Base-by-base conservation (phyloP, 805 yeast genomes). In the Yarrowia sp. region DNA sequence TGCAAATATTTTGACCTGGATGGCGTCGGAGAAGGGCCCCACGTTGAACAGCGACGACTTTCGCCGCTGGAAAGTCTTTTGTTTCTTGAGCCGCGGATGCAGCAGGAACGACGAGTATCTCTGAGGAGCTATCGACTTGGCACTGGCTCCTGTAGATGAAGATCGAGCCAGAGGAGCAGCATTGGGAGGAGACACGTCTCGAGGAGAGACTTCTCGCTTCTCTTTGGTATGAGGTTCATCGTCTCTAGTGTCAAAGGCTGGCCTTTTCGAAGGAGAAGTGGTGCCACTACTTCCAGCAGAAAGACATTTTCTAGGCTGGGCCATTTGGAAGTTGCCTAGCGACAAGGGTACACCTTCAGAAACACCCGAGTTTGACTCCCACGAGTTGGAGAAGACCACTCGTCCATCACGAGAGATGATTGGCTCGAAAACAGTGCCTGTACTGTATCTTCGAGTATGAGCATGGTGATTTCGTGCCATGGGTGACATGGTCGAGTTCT, bases 21-120 rank as follows among this genome's bases (percentile, higher is more conserved):
- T 74, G 19, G 84, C 78, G 74, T 89, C 93, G 0, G 92, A 87
- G 39, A 89, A 76, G 1, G 87, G 85, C 5, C 89, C 87, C 55
- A 83, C 80, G 24, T 83, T 81, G 58, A 88, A 75, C 3, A 86
- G 79, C 0, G 91, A 86, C 0, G 91, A 85, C 66, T 87, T 78
- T 67, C 91, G 79, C 68, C 83, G 68, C 40, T 61, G 39, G 33
- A 34, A 52, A 5, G 47, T 56, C 50, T 61, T 58, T 19, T 44
- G 65, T 15, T 61, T 55, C 47, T 69, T 69, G 33, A 68, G 58
- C 19, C 67, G 68, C 15, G 71, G 70, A 30, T 56, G 68, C 19
- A 53, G 47, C 14, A 66, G 63, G 24, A 56, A 43, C 13, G 52
- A 34, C 17, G 58, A 61, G 38, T 58, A 58, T 9, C 64, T 40